Base-by-base conservation (phyloP, 2,329 filamentous ascomycete species). In the Chrysoporthe deuterocubensis region DNA sequence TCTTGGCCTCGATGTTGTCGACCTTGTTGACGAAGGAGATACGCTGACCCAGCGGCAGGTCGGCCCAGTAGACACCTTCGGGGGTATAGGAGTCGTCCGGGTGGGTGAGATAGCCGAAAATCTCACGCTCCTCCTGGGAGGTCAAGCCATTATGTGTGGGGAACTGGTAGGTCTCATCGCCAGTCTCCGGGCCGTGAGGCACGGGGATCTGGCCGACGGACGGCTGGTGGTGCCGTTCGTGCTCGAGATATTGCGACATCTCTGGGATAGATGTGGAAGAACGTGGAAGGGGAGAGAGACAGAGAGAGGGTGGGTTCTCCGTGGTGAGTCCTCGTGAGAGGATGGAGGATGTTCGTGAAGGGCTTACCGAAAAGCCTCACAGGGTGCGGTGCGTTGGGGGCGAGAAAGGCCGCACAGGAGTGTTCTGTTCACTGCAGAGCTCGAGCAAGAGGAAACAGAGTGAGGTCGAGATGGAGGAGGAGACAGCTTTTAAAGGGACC, bases 61-160 rank as follows among this genome's bases (percentile, higher is more conserved):
- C 95, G 44, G 94, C 95, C 94, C 94, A 98, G 86, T 98, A 98
- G 72, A 88, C 86, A 70, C 95, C 95, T 26, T 94, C 88, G 66
- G 86, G 80, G 66, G 91, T 92, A 81, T 95, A 97, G 71, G 89
- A 91, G 81, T 98, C 95, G 76, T 96, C 92, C 2, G 95, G 95
- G 66, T 92, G 91, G 67, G 96, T 91, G 67, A 97, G 83, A 72
- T 90, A 88, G 74, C 91, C 86, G 82, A 97, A 97, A 73, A 89
- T 87, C 76, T 83, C 81, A 70, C 81, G 84, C 78, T 88, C 85
- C 69, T 83, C 76, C 62, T 80, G 78, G 67, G 81, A 80, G 68
- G 72, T 72, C 61, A 78, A 75, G 44, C 77, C 77, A 66, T 75
- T 72, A 60, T 73, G 73, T 64, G 78, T 71, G 21, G 81, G 82